phyloP scores from a whole-genome alignment of 768 basidiomycete species.

The Cubamyces sp. region DNA sequence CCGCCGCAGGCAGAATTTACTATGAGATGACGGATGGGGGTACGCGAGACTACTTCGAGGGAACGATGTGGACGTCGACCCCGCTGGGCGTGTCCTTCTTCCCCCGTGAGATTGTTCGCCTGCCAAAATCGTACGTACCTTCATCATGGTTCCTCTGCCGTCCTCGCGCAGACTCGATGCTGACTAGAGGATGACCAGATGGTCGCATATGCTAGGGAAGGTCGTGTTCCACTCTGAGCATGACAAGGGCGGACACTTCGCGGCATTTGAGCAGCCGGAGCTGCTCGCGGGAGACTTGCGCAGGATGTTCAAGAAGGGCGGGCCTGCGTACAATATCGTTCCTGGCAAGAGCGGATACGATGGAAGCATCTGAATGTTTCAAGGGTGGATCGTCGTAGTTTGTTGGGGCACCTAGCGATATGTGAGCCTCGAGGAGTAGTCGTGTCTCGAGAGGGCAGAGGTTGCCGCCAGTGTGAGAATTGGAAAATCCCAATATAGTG shows the following conservation, averaged over 20 bases:
- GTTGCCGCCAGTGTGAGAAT: too few relatives aligned
- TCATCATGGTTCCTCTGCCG: neutral
- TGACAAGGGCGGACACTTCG: slow-evolving; percentile 60
- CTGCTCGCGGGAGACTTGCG: slow-evolving; percentile 52
- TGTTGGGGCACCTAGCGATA: too few relatives aligned
- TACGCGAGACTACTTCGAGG: neutral
- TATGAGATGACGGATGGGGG: slow-evolving; percentile 43
- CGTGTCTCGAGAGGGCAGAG: too few relatives aligned
- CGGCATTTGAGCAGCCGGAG: slow-evolving; percentile 54
- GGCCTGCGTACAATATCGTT: slow-evolving; percentile 53
- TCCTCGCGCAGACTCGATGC: neutral
- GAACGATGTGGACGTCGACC: slow-evolving; percentile 20
- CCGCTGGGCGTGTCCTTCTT: slow-evolving; percentile 38
- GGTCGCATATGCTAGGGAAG: slow-evolving; percentile 42
- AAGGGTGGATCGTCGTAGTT: too few relatives aligned
- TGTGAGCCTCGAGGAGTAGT: too few relatives aligned
- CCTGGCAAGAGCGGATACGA: slow-evolving; percentile 47
- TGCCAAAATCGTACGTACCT: slow-evolving; percentile 29
- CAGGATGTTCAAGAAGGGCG: slow-evolving; percentile 59
- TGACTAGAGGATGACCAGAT: slow-evolving; percentile 37
- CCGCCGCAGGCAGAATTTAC: slow-evolving; percentile 61
- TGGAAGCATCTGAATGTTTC: too few relatives aligned
- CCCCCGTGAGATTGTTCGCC: slow-evolving; percentile 31
- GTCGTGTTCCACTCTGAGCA: slow-evolving; percentile 55
- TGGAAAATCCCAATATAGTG: too few relatives aligned